Conservation (phyloP, 306 rosid genomes). For the Vigna reflexopilosa region DNA sequence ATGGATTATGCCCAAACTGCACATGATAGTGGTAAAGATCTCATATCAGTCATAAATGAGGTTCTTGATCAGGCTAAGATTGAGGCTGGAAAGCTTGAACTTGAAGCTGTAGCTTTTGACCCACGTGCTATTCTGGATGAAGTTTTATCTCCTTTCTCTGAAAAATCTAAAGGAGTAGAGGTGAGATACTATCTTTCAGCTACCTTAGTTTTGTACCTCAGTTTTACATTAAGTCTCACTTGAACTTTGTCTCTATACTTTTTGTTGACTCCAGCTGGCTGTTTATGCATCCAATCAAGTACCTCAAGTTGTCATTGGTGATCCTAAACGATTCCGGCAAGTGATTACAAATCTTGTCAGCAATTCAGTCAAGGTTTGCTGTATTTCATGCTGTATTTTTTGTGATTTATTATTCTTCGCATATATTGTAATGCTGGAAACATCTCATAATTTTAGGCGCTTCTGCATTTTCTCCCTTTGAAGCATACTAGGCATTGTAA, state of each 20-base stretch:
- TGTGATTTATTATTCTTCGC: conserved; percentile 13
- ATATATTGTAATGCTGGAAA: neutral
- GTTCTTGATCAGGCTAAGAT: conserved; percentile 98
- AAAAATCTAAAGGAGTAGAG: conserved; percentile 82
- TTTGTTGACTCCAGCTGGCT: conserved; percentile 75
- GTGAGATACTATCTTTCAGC: conserved; percentile 52
- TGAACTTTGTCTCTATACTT: conserved; percentile 41
- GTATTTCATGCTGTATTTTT: conserved; percentile 32
- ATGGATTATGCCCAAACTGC: conserved; percentile 86
- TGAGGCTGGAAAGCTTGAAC: conserved; percentile 94
- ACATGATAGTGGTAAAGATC: conserved; percentile 82
- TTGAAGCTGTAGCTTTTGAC: conserved; percentile 84
- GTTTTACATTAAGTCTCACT: conserved; percentile 37
- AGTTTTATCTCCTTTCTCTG: conserved; percentile 74
- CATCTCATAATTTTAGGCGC: neutral
- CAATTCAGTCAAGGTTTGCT: conserved; percentile 83
- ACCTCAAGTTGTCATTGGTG: conserved; percentile 83
- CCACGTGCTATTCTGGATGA: conserved; percentile 81
- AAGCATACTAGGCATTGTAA: neutral
- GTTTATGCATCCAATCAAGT: conserved; percentile 84
- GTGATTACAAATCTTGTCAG: conserved; percentile 90
- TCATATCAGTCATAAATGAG: conserved; percentile 87
- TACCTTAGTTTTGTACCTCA: conserved; percentile 35
- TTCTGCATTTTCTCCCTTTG: neutral
- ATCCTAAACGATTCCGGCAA: conserved; percentile 89